Conservation (phyloP, 139 green algal genomes). For the Limnomonas spitsbergensis region DNA sequence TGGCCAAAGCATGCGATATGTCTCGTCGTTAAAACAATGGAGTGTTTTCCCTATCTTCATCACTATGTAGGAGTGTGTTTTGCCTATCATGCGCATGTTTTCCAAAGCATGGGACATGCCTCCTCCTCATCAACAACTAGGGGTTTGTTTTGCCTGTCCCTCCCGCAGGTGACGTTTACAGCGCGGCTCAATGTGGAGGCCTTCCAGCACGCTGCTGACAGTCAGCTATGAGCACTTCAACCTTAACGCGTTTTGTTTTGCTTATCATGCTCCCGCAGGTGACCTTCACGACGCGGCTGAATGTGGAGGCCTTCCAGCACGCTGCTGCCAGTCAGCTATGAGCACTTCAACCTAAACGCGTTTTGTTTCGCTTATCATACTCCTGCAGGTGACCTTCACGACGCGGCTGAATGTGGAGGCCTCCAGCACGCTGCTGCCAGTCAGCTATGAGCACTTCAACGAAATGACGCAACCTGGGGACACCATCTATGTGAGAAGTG, state of each 20-base stretch:
- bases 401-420: conserved; percentile 44
- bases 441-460: conserved; percentile 77
- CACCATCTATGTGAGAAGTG: conserved; percentile 61
- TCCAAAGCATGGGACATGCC: too few species aligned
- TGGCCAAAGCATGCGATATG: too few species aligned
- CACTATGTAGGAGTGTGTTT: too few species aligned
- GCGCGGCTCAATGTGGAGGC: conserved; percentile 42
- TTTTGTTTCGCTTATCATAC: too few species aligned
- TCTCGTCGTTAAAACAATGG: too few species aligned
- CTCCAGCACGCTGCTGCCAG: conserved; percentile 54
- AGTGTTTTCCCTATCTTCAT: too few species aligned
- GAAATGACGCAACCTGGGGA: conserved; percentile 53
- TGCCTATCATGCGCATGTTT: too few species aligned
- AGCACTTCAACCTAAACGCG: too few species aligned
- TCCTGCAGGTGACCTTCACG: conserved; percentile 29
- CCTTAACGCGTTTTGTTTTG: too few species aligned
- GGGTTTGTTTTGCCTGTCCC: too few species aligned
- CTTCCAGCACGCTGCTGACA: conserved; percentile 56
- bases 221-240: conserved; percentile 78
- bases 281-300: conserved; percentile 37
- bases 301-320: conserved; percentile 39
- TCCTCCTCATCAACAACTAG: too few species aligned
- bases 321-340: conserved; percentile 78
- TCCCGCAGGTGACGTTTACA: conserved; percentile 29
- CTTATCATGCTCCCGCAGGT: too few species aligned